These are phyloP conservation scores for Priceomyces melissophilus DNA, from an alignment of 805 yeast genomes.

Conservation along the genomic window DNA sequence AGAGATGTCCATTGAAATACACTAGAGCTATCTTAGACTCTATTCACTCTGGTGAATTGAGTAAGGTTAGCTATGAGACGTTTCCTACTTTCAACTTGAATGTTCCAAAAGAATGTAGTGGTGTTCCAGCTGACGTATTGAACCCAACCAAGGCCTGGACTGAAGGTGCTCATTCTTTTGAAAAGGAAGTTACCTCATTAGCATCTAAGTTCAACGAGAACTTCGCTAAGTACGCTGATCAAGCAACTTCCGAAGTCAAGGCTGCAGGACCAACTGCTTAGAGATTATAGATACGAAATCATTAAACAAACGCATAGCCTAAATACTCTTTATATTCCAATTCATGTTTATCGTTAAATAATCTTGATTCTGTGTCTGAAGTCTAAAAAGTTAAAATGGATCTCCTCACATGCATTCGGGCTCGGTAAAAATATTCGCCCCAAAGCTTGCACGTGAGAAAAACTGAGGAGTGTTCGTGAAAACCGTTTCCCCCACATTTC, in stretches of 20 bases:
- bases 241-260: slow-evolving; percentile 79
- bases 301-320: not conserved
- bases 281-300: not conserved
- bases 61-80: slow-evolving; percentile 74
- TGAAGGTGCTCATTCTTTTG: slow-evolving; percentile 38
- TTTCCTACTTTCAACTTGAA: slow-evolving; percentile 84
- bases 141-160: slow-evolving; percentile 86
- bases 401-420: too few species aligned
- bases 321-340: too few species aligned
- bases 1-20: slow-evolving; percentile 95
- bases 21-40: slow-evolving; percentile 95
- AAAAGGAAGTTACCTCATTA: slow-evolving; percentile 49
- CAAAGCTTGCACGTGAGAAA: too few species aligned
- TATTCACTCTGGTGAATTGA: slow-evolving; percentile 86
- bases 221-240: slow-evolving; percentile 78
- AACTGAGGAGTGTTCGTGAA: too few species aligned
- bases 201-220: slow-evolving; percentile 80
- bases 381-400: too few species aligned
- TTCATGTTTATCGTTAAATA: too few species aligned
- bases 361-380: too few species aligned
- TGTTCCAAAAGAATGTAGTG: slow-evolving; percentile 77
- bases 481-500: too few species aligned
- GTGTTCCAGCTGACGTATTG: slow-evolving; percentile 79
- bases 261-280: slow-evolving; percentile 77
- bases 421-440: too few species aligned